Conservation (phyloP, 805 yeast species). For the Ogataea nakhonphanomensis region DNA sequence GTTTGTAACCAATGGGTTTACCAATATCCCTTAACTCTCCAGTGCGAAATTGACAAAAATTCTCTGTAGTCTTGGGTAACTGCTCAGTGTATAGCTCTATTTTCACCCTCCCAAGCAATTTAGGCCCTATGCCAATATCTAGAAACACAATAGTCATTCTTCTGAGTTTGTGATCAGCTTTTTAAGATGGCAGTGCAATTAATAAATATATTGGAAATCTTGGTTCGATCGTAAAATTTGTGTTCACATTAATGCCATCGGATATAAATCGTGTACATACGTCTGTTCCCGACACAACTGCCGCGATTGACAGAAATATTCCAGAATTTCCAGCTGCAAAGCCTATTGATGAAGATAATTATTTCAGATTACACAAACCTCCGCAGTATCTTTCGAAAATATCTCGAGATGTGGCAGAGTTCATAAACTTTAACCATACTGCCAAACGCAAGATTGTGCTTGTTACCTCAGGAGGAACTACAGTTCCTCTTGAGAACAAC, state of each 20-base stretch:
- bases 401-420: conserved; percentile 52
- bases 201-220: neutral
- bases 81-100: conserved; percentile 39
- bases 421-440: conserved; percentile 54
- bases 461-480: conserved; percentile 96
- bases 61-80: conserved; percentile 46
- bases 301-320: conserved; percentile 77
- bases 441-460: conserved; percentile 56
- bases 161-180: neutral
- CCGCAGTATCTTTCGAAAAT: conserved; percentile 72
- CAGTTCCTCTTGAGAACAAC: conserved; percentile 95
- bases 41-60: conserved; percentile 51
- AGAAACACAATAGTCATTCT: conserved; percentile 12
- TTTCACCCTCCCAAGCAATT: conserved; percentile 41
- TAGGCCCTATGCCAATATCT: conserved; percentile 33
- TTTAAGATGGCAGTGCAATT: conserved; percentile 6
- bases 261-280: conserved; percentile 45
- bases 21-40: conserved; percentile 41
- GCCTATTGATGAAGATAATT: conserved; percentile 66
- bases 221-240: neutral
- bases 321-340: conserved; percentile 79
- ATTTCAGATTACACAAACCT: conserved; percentile 67
- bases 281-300: conserved; percentile 60
- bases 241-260: conserved; percentile 12
- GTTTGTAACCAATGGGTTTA: conserved; percentile 44